phyloP scores from a whole-genome alignment of 2,329 filamentous ascomycete genomes.

The Colletotrichum orbiculare region DNA sequence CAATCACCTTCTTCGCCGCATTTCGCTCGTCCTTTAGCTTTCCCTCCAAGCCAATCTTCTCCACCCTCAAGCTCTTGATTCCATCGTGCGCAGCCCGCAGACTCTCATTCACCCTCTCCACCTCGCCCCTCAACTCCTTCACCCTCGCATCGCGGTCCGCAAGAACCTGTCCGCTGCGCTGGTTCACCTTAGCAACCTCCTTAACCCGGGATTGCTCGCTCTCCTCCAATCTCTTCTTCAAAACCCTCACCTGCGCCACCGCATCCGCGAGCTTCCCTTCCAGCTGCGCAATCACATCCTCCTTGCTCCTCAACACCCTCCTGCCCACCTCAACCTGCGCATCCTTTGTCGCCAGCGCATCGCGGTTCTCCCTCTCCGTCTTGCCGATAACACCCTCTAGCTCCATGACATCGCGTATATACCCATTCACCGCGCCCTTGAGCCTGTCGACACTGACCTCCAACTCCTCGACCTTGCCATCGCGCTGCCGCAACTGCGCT shows the following conservation, averaged over 20 bases:
- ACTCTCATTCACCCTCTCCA: constrained; percentile 58
- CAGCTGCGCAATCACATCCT: constrained; percentile 52
- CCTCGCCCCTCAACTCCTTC: constrained; percentile 58
- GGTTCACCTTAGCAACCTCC: constrained; percentile 50
- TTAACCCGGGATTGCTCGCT: constrained; percentile 48
- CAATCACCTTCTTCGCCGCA: constrained; percentile 57
- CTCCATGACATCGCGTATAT: constrained; percentile 64
- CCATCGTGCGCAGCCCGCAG: constrained; percentile 60
- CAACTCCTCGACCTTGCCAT: constrained; percentile 56
- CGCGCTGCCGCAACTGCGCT: constrained; percentile 49
- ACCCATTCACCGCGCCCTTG: constrained; percentile 62
- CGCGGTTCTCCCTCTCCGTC: constrained; percentile 56
- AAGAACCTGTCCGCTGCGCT: constrained; percentile 57
- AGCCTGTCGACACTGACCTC: constrained; percentile 62
- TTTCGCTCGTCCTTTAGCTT: constrained; percentile 51
- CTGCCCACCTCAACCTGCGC: constrained; percentile 48
- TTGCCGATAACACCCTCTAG: constrained; percentile 62
- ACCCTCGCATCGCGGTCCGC: constrained; percentile 63
- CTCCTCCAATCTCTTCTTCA: constrained; percentile 53
- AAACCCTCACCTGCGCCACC: constrained; percentile 49
- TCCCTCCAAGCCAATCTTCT: constrained; percentile 54
- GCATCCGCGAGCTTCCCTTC: constrained; percentile 57
- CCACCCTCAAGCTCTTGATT: constrained; percentile 57
- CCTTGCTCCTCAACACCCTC: constrained; percentile 49
- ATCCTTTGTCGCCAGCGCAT: constrained; percentile 45